Evolutionary conservation across 2,329 filamentous ascomycete genomes (phyloP).

Genomic region (Colletotrichum incanum): DNA sequence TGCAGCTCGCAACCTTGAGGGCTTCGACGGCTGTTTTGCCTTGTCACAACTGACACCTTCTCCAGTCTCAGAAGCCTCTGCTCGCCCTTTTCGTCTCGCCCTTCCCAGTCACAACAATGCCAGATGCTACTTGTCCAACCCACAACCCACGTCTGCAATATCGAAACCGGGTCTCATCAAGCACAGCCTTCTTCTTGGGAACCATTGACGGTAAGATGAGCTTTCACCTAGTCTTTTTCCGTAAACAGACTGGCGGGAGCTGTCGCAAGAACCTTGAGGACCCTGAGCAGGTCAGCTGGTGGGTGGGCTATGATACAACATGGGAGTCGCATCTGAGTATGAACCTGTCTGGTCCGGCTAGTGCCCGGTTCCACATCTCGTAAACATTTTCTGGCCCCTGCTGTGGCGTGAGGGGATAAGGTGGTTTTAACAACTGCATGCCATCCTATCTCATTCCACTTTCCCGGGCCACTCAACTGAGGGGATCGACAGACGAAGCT

Average conservation of each 20-base stretch:
- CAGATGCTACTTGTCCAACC: background rate
- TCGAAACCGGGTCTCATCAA: background rate
- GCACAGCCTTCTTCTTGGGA: background rate
- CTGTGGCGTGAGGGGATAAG: background rate
- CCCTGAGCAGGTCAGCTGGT: background rate
- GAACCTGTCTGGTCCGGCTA: background rate
- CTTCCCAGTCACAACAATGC: background rate
- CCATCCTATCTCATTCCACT: no score
- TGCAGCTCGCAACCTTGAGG: background rate
- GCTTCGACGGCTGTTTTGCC: background rate
- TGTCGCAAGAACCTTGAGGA: conserved; percentile 3
- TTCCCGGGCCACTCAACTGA: no score
- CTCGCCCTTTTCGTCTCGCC: background rate
- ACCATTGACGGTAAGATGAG: background rate
- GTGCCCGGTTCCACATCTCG: background rate
- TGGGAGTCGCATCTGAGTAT: background rate
- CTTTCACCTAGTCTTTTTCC: background rate
- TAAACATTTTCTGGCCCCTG: background rate
- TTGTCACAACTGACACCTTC: background rate
- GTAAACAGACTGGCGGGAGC: background rate
- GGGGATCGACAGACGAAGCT: no score
- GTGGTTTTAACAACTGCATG: no score
- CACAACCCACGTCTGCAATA: background rate
- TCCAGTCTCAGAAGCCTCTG: background rate
- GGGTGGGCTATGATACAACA: background rate